Base-by-base conservation (phyloP, 2,329 filamentous ascomycete species). In the Sphaerostilbella broomeana region DNA sequence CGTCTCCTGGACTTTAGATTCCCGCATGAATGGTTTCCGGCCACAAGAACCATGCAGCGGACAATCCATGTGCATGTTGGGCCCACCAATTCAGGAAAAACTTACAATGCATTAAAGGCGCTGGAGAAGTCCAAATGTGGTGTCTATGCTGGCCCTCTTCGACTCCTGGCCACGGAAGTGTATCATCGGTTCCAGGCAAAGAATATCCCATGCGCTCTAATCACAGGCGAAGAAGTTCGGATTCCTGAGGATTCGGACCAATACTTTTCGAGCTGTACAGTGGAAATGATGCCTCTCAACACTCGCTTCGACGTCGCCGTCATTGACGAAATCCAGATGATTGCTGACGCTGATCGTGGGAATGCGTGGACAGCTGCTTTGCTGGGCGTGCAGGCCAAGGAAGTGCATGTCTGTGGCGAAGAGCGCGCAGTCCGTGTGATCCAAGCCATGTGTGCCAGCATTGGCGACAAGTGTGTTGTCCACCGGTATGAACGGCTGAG, bases 271-370 rank as follows among this genome's bases (percentile, higher is more conserved):
- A 90, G 87, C 56, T 95, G 92, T 56, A 98, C 92, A 0, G 92
- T 98, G 3, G 92, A 98, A 60, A 98, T 98, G 75, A 63, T 73
- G 6, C 74, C 74, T 2, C 56, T 70, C n/a, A 72, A 65, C 50
- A 49, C 62, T 4, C 58, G 60, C 2, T 78, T 86, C 20, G 90
- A 97, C 28, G 89, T 98, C 24, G 90, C 87, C 2, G 90, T 98
- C 49, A 90, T 98, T 47, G 92, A 98, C 56, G 92, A 98, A 65
- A 97, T 98, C 42, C 92, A 98, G 62, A 97, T 98, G 92, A 86
- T 98, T 50, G 81, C 78, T 12, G 81, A 88, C 53, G 46, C 59
- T 0, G 77, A 86, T 1, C 81, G 92, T 51, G 92, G 94, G 2
- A 94, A 84, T 81, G 89, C 88, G 3, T 98, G 92, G 92, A 95